These are phyloP conservation scores for Kluyveromyces starmeri DNA, from an alignment of 805 yeast species.

Conservation along the genomic window DNA sequence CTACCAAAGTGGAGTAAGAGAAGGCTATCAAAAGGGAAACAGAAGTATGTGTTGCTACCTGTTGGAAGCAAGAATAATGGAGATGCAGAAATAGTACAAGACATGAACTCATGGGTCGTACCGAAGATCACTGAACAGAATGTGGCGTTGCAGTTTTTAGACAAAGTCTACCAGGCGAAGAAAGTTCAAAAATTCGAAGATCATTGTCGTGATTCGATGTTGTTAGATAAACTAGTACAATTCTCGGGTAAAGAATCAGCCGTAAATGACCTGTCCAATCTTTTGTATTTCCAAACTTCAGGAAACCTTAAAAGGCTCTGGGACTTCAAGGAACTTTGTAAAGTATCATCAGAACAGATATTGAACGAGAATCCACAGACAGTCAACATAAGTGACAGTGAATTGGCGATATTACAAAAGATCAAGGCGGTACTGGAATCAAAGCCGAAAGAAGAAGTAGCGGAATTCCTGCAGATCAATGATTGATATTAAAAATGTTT, in stretches of 20 bases:
- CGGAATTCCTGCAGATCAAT: slow-evolving; percentile 44
- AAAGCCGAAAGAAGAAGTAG: slow-evolving; percentile 60
- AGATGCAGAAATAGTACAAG: slow-evolving; percentile 46
- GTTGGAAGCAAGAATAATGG: slow-evolving; percentile 48
- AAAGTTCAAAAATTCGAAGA: slow-evolving; percentile 34
- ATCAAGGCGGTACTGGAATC: slow-evolving; percentile 53
- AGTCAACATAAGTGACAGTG: slow-evolving; percentile 20
- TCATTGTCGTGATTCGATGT: slow-evolving; percentile 27
- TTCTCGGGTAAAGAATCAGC: slow-evolving; percentile 7
- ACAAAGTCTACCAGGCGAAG: slow-evolving; percentile 24
- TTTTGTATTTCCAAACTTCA: slow-evolving; percentile 32
- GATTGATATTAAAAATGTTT: slow-evolving; percentile 5
- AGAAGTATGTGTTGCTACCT: slow-evolving; percentile 29
- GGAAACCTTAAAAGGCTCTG: slow-evolving; percentile 27
- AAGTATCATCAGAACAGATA: slow-evolving; percentile 30
- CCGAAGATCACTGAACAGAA: slow-evolving; percentile 20
- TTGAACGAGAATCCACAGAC: slow-evolving; percentile 8
- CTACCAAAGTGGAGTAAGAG: slow-evolving; percentile 28
- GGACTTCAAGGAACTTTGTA: slow-evolving; percentile 42
- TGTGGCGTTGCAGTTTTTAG: slow-evolving; percentile 22
- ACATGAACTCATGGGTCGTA: slow-evolving; percentile 28
- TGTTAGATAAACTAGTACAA: slow-evolving; percentile 28
- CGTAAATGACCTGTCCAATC: slow-evolving; percentile 15
- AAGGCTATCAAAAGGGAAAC: slow-evolving; percentile 44
- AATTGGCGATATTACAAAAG: slow-evolving; percentile 41